phyloP scores from a whole-genome alignment of 2,329 filamentous ascomycete species.

The Pseudogymnoascus sp. region DNA sequence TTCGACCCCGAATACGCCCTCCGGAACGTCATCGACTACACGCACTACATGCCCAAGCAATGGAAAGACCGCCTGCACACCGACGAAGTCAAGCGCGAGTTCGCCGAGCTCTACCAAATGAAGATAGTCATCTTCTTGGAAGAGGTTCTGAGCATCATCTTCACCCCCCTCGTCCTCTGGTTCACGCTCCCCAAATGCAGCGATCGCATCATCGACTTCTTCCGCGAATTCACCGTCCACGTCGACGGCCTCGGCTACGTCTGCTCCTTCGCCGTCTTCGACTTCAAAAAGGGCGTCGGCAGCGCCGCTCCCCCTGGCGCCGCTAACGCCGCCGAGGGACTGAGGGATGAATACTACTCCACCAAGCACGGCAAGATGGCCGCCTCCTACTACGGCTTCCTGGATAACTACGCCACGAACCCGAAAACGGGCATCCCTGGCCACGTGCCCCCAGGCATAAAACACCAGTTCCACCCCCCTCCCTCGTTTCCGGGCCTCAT shows the following conservation, averaged over 20 bases:
- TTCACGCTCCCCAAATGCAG: constrained; percentile 79
- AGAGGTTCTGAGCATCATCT: constrained; percentile 84
- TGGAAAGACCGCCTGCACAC: constrained; percentile 90
- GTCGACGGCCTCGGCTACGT: constrained; percentile 94
- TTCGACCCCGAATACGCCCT: constrained; percentile 90
- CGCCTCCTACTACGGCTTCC: constrained; percentile 90
- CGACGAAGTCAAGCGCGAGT: constrained; percentile 85
- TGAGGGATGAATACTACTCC: constrained; percentile 86
- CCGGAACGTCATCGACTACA: constrained; percentile 82
- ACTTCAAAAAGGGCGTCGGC: constrained; percentile 75
- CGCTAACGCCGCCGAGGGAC: constrained; percentile 41
- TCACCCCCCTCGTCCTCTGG: constrained; percentile 83
- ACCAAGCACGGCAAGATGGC: constrained; percentile 98
- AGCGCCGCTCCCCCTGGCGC: constrained; percentile 22
- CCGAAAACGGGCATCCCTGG: constrained; percentile 58
- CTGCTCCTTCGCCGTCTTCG: constrained; percentile 94
- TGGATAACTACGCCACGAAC: constrained; percentile 81
- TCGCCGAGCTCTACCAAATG: constrained; percentile 82
- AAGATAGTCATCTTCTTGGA: constrained; percentile 87
- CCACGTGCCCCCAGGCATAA: constrained; percentile 46
- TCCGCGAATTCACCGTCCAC: constrained; percentile 93
- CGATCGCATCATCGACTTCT: constrained; percentile 93
- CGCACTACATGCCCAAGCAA: constrained; percentile 80
- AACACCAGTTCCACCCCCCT: constrained; percentile 62
- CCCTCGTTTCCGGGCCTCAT: constrained; percentile 65